A percentile compares a stretch with the other conserved stretches of the same genome.
phyloP scores from a whole-genome alignment of 1,284 basidiomycete genomes.

The Apiotrichum gracile region DNA sequence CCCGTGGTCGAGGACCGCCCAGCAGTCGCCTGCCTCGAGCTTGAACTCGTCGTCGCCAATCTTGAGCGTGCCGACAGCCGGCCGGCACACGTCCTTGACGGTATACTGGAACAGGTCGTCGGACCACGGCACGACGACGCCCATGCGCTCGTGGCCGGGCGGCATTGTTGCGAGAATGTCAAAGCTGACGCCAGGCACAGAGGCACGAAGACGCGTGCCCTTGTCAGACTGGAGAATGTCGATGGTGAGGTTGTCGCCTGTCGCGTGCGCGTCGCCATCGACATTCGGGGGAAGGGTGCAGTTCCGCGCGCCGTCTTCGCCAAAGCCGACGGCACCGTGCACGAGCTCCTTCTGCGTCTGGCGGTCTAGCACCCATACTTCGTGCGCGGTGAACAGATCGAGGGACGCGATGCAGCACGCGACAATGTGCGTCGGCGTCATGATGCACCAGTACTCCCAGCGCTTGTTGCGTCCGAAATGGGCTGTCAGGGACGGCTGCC shows the following conservation, averaged over 20 bases:
- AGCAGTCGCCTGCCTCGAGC: slow-evolving; percentile 1
- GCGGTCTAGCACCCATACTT: slow-evolving; percentile 1
- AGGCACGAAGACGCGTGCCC: slow-evolving; percentile 10
- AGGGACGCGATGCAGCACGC: slow-evolving; percentile 5
- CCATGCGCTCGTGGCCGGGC: slow-evolving; percentile 9
- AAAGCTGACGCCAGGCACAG: slow-evolving; percentile 1
- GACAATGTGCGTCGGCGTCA: slow-evolving; percentile 12
- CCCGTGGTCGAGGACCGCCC: slow-evolving; percentile 16
- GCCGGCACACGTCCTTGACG: slow-evolving; percentile 13
- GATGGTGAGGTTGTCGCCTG: slow-evolving; percentile 3
- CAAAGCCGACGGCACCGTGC: not conserved
- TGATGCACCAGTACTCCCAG: slow-evolving; percentile 16
- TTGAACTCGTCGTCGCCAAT: not conserved
- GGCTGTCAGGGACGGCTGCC: not conserved
- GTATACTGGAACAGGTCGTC: slow-evolving; percentile 15
- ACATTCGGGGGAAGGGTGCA: slow-evolving; percentile 1
- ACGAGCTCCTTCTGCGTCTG: not conserved
- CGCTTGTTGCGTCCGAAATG: slow-evolving; percentile 7
- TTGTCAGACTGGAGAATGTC: slow-evolving; percentile 1
- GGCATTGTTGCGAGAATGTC: slow-evolving; percentile 9
- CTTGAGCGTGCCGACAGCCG: slow-evolving; percentile 3
- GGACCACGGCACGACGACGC: slow-evolving; percentile 15
- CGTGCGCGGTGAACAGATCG: slow-evolving; percentile 1
- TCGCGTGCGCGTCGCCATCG: not conserved
- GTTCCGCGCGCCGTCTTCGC: not conserved